Base-by-base conservation (phyloP, 352 stramenopile genomes). In the Globisporangium lucens region DNA sequence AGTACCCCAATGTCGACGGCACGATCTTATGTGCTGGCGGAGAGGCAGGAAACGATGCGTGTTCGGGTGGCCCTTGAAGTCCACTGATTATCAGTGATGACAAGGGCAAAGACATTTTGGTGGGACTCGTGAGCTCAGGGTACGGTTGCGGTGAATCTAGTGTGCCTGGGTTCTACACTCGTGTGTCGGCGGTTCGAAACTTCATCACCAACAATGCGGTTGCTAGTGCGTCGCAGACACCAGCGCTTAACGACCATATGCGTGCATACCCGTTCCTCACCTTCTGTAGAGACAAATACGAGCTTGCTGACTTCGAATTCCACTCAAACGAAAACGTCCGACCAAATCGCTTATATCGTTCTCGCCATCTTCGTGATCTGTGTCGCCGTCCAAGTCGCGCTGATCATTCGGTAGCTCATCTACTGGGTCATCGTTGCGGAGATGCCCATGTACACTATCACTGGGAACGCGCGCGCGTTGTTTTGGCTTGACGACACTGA, bases 341-440 rank as follows among this genome's bases (percentile, higher is more conserved):
- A 87, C 56, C 74, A 76, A 15, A 30, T 87, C n/a, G 91, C 91
- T 66, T 79, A 83, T 49, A 71, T 86, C 38, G 68, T 76, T 9
- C 24, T 80, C 1, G 70, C 87, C 29, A 36, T 87, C 5, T 36
- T 90, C 2, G 73, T 75, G 2, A 63, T 91, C 43, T 91, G 92
- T 63, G 51, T 93, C 30, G 77, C 94, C 20, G 82, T 90, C 1
- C 76, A 89, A 56, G 68, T 95, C 41, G 76, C 84, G n/a, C 60
- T 95, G 52, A 72, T 97, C 27, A 85, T 94, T 53, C 85, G 86
- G 56, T 94, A 89, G 87, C 71, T 95, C 55, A 73, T 97, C 29
- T 97, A 95, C 71, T 94, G 80, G 79, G 77, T 93, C 33, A 75
- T 95, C 46, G 53, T 93, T 30, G 83, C 79, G 1, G 78, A 89